phyloP scores from a whole-genome alignment of 805 yeast species.

The Kodamaea fukazawae region DNA sequence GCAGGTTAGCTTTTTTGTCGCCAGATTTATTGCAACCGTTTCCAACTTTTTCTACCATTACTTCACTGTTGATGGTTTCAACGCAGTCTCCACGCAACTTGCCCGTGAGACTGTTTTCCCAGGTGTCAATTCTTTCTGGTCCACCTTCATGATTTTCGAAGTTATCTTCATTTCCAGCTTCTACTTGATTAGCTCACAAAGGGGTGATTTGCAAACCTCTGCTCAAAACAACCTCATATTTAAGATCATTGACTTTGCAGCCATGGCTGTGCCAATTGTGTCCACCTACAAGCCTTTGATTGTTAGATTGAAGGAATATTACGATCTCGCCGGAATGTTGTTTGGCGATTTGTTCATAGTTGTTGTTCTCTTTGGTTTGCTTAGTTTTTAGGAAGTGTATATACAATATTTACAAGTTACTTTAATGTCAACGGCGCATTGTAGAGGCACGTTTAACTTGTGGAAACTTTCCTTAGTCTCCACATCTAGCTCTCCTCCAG shows the following conservation, averaged over 20 bases:
- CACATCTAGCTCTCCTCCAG: too few relatives aligned
- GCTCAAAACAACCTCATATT: constrained; percentile 27
- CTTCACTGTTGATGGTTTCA: constrained; percentile 18
- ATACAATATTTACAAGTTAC: constrained; percentile 1
- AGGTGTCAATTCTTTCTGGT: constrained; percentile 19
- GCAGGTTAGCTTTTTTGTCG: constrained; percentile 32
- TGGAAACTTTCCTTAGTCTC: too few relatives aligned
- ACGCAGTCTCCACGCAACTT: constrained; percentile 23
- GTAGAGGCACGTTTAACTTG: too few relatives aligned
- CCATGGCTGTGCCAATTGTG: constrained; percentile 35
- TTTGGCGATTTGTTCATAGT: constrained; percentile 37
- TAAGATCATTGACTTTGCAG: constrained; percentile 29
- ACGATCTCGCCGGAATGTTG: constrained; percentile 36
- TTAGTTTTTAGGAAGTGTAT: constrained; percentile 19
- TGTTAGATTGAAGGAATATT: constrained; percentile 30
- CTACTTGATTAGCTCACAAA: constrained; percentile 26
- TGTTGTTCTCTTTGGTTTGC: constrained; percentile 37
- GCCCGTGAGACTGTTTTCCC: constrained; percentile 21
- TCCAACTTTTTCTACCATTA: constrained; percentile 37
- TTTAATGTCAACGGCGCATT: too few relatives aligned
- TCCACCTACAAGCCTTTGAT: constrained; percentile 27
- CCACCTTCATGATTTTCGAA: constrained; percentile 31
- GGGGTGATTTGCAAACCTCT: constrained; percentile 22
- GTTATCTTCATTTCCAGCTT: constrained; percentile 32
- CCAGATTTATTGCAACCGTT: constrained; percentile 26